These are phyloP conservation scores for Chara braunii DNA, from an alignment of 139 green algal genomes.

Conservation along the genomic window DNA sequence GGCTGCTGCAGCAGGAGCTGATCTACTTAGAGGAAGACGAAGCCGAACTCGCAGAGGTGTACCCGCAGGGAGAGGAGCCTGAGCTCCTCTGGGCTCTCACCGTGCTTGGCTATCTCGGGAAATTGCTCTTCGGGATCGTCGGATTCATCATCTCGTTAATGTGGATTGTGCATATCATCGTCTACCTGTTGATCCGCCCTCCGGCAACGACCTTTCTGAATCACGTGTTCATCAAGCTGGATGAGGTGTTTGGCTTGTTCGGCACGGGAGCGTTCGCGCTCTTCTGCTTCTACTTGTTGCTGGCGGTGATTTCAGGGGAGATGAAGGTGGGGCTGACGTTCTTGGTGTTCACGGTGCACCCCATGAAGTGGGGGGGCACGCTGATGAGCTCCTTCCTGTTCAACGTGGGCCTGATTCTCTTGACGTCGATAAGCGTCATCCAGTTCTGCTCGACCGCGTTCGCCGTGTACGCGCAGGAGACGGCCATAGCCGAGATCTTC, in stretches of 20 bases:
- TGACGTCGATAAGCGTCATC: conserved; percentile 67
- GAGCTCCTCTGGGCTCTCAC: conserved; percentile 42
- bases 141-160: conserved; percentile 57
- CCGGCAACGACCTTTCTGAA: conserved; percentile 82
- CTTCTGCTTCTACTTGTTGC: conserved; percentile 91
- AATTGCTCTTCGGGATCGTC: conserved; percentile 56
- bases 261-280: conserved; percentile 75
- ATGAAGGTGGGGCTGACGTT: conserved; percentile 86
- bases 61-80: conserved; percentile 53
- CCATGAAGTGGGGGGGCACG: conserved; percentile 61
- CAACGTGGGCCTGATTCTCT: conserved; percentile 85
- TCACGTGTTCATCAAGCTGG: conserved; percentile 72
- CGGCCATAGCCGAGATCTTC: conserved; percentile 77
- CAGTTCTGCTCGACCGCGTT: conserved; percentile 86
- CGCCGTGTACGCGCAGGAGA: conserved; percentile 71
- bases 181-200: conserved; percentile 80
- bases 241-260: conserved; percentile 80
- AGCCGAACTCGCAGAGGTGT: conserved; percentile 68
- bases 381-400: conserved; percentile 93
- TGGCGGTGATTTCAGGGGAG: conserved; percentile 75
- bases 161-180: conserved; percentile 89
- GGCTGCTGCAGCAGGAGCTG: conserved; percentile 65
- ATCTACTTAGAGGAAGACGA: conserved; percentile 82
- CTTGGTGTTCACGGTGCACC: conserved; percentile 60
- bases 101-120: conserved; percentile 34